Percentiles rank a stretch among this genome's conserved stretches.
phyloP scores from a whole-genome alignment of 1,139 yeast genomes.

The Candida sojae region DNA sequence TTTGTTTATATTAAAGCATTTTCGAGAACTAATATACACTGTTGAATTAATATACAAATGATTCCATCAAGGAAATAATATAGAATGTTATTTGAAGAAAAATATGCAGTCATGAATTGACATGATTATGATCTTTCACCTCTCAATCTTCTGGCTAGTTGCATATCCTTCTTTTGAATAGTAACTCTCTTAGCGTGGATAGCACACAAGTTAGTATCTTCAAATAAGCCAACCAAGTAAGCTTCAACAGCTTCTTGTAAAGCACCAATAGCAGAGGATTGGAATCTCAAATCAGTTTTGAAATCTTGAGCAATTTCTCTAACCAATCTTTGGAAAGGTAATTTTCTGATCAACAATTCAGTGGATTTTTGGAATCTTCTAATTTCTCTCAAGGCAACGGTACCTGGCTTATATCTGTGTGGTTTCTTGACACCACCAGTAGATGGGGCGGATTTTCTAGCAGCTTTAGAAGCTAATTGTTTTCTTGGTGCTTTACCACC shows the following conservation, averaged over 20 bases:
- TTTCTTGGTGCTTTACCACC: constrained; percentile 99
- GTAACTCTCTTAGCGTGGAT: constrained; percentile 99
- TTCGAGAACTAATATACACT: constrained; percentile 10
- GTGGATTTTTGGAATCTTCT: constrained; percentile 99
- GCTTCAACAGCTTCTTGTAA: constrained; percentile 99
- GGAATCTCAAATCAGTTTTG: constrained; percentile 98
- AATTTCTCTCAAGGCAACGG: constrained; percentile 98
- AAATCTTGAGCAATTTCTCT: constrained; percentile 98
- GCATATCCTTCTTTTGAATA: constrained; percentile 98
- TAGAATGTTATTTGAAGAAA: background rate
- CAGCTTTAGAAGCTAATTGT: constrained; percentile 98
- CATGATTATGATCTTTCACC: constrained; percentile 78
- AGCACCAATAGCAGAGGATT: constrained; percentile 98
- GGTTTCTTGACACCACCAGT: constrained; percentile 99
- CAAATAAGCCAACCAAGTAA: constrained; percentile 84
- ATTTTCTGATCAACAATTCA: constrained; percentile 94
- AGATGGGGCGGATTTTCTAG: constrained; percentile 97
- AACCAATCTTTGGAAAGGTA: constrained; percentile 98
- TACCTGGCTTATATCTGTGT: constrained; percentile 99
- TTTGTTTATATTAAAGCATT: background rate
- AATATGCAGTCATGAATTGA: background rate
- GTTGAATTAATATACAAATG: background rate
- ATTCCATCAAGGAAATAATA: constrained; percentile 4
- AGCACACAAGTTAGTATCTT: constrained; percentile 98
- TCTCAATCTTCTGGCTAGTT: constrained; percentile 98